Conservation (phyloP, 1,139 yeast species). For the Hansenula sp. region DNA sequence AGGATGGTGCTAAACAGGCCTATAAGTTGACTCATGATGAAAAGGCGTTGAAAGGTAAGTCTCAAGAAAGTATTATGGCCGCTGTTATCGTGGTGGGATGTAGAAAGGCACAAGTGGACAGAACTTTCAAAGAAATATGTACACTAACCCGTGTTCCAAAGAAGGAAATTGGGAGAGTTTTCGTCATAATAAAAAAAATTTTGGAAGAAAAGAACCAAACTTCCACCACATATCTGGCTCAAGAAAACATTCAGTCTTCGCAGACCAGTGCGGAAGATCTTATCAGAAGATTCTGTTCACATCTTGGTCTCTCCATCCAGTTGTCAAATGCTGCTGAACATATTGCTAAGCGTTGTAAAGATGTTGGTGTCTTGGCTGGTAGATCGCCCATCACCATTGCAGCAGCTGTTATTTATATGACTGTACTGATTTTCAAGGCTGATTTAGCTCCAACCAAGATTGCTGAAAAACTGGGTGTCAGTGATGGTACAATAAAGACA, state of each 20-base stretch:
- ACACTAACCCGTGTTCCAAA: conserved; percentile 92
- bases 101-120: conserved; percentile 88
- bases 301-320: conserved; percentile 80
- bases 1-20: conserved; percentile 96
- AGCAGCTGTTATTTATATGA: conserved; percentile 95
- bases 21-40: conserved; percentile 91
- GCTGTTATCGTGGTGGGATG: conserved; percentile 95
- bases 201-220: conserved; percentile 55
- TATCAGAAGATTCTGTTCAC: conserved; percentile 94
- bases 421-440: conserved; percentile 76
- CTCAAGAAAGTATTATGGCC: conserved; percentile 94
- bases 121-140: conserved; percentile 95
- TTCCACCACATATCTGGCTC: conserved; percentile 16
- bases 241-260: conserved; percentile 70
- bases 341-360: conserved; percentile 86
- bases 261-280: conserved; percentile 94
- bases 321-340: conserved; percentile 92
- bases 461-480: conserved; percentile 94
- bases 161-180: conserved; percentile 88
- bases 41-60: conserved; percentile 80
- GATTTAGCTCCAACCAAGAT: conserved; percentile 70
- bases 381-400: conserved; percentile 97
- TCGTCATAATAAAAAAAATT: conserved; percentile 75
- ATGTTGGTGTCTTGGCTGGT: conserved; percentile 92
- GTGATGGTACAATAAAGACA: conserved; percentile 96